Evolutionary conservation across 352 stramenopile genomes (phyloP).

Genomic region (Phytophthora pseudosyringae): DNA sequence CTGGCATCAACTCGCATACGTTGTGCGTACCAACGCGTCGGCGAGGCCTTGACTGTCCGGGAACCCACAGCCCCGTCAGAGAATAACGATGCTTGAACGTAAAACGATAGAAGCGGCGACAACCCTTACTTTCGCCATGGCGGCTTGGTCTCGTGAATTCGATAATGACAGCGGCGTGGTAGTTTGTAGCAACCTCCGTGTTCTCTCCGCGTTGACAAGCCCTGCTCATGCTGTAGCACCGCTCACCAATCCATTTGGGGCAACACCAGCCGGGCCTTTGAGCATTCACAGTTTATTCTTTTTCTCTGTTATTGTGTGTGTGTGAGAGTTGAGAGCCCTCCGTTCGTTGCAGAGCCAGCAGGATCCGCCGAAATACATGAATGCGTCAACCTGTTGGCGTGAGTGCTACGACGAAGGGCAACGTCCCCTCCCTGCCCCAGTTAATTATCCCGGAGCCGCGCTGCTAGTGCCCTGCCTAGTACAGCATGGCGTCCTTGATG

Average conservation of each 20-base stretch:
- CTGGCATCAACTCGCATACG: no score
- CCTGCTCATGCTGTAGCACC: no score
- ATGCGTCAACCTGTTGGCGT: slow-evolving; percentile 27
- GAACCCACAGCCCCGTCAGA: no score
- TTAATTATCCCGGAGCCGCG: slow-evolving; percentile 31
- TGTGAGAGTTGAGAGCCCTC: slow-evolving; percentile 29
- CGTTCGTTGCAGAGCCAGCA: slow-evolving; percentile 23
- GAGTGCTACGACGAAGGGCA: slow-evolving; percentile 17
- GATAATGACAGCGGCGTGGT: no score
- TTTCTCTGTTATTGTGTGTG: slow-evolving; percentile 29
- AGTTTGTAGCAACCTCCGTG: no score
- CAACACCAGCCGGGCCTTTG: slow-evolving; percentile 5
- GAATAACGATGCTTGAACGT: no score
- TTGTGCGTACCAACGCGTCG: no score
- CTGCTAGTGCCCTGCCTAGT: slow-evolving; percentile 45
- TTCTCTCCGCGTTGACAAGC: no score
- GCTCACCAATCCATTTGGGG: neutral
- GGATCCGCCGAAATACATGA: slow-evolving; percentile 32
- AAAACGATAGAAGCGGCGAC: no score
- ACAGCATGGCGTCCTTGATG: slow-evolving; percentile 92
- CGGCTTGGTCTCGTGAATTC: neutral
- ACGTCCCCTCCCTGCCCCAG: slow-evolving; percentile 20
- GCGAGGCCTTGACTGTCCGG: no score
- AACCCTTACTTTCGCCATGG: neutral
- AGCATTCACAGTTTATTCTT: slow-evolving; percentile 43